Conservation (phyloP, 345 rosid genomes). For the Eucalyptus erythrocorys region DNA sequence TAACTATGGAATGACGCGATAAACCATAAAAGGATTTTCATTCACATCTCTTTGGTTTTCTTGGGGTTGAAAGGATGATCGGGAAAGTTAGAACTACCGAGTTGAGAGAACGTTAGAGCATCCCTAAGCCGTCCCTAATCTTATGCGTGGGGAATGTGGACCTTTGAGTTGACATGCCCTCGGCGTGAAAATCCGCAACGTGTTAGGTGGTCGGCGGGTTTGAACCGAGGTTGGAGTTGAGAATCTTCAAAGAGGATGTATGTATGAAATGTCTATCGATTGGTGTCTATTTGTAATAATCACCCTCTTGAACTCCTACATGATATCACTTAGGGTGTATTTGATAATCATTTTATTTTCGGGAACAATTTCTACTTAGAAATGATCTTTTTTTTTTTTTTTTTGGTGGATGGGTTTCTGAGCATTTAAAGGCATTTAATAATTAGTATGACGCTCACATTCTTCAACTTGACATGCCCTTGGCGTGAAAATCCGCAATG, state of each 20-base stretch:
- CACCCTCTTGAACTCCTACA: no score
- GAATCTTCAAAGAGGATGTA: neutral
- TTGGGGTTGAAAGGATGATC: neutral
- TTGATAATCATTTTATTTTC: accelerated
- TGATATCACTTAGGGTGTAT: neutral
- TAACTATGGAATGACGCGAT: neutral
- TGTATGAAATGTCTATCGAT: neutral
- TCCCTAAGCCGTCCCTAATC: neutral
- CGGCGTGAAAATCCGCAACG: neutral
- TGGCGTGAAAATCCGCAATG: neutral
- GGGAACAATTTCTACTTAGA: accelerated
- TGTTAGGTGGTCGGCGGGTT: neutral
- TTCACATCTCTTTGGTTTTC: neutral
- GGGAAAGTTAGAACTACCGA: neutral
- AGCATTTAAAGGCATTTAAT: no score
- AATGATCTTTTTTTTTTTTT: no score
- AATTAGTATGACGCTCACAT: no score
- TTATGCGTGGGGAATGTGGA: neutral
- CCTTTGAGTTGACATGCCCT: neutral
- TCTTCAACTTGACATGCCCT: neutral
- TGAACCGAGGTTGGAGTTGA: neutral
- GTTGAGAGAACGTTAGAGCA: neutral
- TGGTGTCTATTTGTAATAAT: neutral
- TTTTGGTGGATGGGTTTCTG: no score
- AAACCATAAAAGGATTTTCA: neutral